A percentile compares a stretch with the other conserved stretches of the same genome.
Evolutionary conservation across 2,329 filamentous ascomycete genomes (phyloP).

Genomic region (Penicillium sp.): DNA sequence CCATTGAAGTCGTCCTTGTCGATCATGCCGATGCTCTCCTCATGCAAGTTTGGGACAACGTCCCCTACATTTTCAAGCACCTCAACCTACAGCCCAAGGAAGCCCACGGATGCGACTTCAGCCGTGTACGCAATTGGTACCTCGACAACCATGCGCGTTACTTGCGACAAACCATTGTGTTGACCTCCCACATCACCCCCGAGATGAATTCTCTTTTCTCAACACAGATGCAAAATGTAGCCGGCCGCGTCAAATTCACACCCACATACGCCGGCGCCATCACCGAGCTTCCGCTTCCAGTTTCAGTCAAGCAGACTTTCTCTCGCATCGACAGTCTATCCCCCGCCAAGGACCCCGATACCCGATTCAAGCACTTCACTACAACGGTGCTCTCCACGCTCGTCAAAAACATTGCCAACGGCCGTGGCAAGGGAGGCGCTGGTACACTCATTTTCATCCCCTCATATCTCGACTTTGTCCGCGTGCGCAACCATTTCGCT

Average conservation of each 20-base stretch:
- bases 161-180: conserved; percentile 82
- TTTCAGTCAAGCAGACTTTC: conserved; percentile 83
- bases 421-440: conserved; percentile 52
- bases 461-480: conserved; percentile 92
- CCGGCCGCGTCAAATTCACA: conserved; percentile 75
- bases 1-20: conserved; percentile 85
- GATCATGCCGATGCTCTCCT: conserved; percentile 91
- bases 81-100: conserved; percentile 89
- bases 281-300: conserved; percentile 64
- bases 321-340: conserved; percentile 76
- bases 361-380: conserved; percentile 88
- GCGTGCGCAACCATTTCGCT: conserved; percentile 88
- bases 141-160: conserved; percentile 81
- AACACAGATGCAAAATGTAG: conserved; percentile 75
- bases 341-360: conserved; percentile 77
- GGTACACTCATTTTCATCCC: conserved; percentile 89
- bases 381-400: conserved; percentile 77
- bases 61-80: conserved; percentile 88
- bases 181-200: conserved; percentile 83
- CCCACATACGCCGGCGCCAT: conserved; percentile 72
- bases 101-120: conserved; percentile 90
- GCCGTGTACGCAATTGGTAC: conserved; percentile 87
- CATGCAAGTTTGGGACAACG: conserved; percentile 98
- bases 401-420: conserved; percentile 57
- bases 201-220: conserved; percentile 82